phyloP scores from a whole-genome alignment of 345 rosid genomes.

The Theobroma cacao region DNA sequence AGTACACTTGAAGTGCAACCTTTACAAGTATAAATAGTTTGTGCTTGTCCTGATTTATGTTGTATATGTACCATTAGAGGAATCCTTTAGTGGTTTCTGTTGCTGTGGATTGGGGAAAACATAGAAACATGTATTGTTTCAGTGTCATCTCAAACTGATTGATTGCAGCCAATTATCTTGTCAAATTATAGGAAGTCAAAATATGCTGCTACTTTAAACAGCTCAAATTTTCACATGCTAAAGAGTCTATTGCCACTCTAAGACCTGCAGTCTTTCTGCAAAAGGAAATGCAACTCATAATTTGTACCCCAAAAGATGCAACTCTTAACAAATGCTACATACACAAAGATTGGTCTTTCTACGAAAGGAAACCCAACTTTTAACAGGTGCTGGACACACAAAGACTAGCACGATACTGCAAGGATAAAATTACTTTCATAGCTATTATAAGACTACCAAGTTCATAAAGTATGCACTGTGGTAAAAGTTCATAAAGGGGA shows the following conservation, averaged over 20 bases:
- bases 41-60: neutral
- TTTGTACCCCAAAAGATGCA: too few relatives aligned
- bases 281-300: neutral
- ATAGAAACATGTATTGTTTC: neutral
- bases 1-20: conserved; percentile 43
- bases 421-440: neutral
- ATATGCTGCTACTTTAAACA: neutral
- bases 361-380: neutral
- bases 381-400: neutral
- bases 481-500: neutral
- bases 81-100: neutral
- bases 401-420: neutral
- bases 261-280: neutral
- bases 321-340: neutral
- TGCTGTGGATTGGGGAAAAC: neutral
- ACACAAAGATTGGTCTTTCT: neutral
- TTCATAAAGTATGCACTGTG: neutral
- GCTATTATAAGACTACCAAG: neutral
- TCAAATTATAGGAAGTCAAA: neutral
- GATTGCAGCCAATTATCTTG: neutral
- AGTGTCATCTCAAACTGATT: neutral
- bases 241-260: neutral
- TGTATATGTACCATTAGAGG: neutral
- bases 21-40: conserved; percentile 47
- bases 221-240: neutral